Base-by-base conservation (phyloP, 768 basidiomycete genomes). In the Termitomyces sp. region DNA sequence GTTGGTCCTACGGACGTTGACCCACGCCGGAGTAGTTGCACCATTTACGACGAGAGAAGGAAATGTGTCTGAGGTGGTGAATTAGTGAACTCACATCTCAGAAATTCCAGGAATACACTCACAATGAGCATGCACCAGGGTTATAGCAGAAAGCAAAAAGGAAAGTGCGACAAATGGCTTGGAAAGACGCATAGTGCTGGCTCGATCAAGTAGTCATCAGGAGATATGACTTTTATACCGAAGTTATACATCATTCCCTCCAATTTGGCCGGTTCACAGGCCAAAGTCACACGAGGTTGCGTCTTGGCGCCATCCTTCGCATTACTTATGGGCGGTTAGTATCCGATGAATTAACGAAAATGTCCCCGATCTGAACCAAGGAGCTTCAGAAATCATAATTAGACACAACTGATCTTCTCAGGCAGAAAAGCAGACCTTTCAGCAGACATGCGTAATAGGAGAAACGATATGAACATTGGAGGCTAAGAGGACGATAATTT, bases 1-100 rank as follows among this genome's bases (percentile, higher is more conserved):
- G 71, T 81, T 79, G 18, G 81, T 81, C 65, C 74, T 59, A 24
- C 80, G 75, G 57, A 81, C 75, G 62, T 80, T 74, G 24, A 67
- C 64, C 81, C 80, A 82, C 18, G 69, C 69, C 6, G 77, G 58
- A 11, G 78, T 78, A 12, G 68, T 73, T 22, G 63, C 65, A 7
- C 81, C 80, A 28, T 74, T 73, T 16, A 76, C 73, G 44, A 79
- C 72, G 36, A 83, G 71, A 18, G 76, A 74, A 4, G 79, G 77
- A 70, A 81, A 79, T 11, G 79, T 81, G 69, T 81, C 79, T 81
- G 22, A 5, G n/a, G 12, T 22, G 11, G 15, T 38, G 15, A 20
- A 45, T 50, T 7, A 54, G 45, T 3, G 3, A 48, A 4, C 7
- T 40, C 28, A 28, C 8, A 7, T 7, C 12, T 38, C 24, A 16